These are phyloP conservation scores for Dryadomyces quercivorus DNA, from an alignment of 2,329 filamentous ascomycete species.

Conservation along the genomic window DNA sequence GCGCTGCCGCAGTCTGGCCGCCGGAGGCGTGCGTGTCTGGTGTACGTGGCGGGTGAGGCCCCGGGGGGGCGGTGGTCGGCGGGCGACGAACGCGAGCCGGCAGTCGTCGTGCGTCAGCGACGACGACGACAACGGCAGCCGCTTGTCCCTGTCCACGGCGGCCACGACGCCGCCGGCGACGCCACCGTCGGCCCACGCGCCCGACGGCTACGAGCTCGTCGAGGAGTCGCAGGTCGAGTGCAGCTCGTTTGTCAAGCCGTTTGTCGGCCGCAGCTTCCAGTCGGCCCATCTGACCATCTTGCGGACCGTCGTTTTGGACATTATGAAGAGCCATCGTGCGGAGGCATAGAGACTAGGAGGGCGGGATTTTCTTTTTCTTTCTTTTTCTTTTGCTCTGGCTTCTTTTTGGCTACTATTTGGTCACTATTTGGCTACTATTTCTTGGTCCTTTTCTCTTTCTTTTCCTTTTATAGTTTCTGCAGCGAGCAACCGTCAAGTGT, in stretches of 20 bases:
- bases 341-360: background rate
- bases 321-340: constrained; percentile 4
- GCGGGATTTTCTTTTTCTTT: background rate
- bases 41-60: constrained; percentile 21
- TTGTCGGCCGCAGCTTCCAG: constrained; percentile 21
- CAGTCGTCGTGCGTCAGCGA: background rate
- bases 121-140: background rate
- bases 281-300: constrained; percentile 20
- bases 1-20: constrained; percentile 29
- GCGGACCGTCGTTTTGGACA: constrained; percentile 17
- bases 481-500: too few species aligned
- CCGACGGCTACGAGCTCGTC: constrained; percentile 20
- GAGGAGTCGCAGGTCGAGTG: constrained; percentile 22
- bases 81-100: constrained; percentile 5
- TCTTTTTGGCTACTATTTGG: too few species aligned
- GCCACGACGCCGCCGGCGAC: background rate
- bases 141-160: background rate
- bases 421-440: too few species aligned
- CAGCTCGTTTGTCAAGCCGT: constrained; percentile 20
- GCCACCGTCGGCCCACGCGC: background rate
- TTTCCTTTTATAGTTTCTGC: too few species aligned
- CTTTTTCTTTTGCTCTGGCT: background rate
- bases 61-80: constrained; percentile 9
- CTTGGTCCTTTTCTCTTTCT: too few species aligned
- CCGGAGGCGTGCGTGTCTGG: constrained; percentile 30